Evolutionary conservation across 2,329 filamentous ascomycete species (phyloP), one percentile per base, ranked within the genome.

Genomic region (Clonostachys rhizophaga): DNA sequence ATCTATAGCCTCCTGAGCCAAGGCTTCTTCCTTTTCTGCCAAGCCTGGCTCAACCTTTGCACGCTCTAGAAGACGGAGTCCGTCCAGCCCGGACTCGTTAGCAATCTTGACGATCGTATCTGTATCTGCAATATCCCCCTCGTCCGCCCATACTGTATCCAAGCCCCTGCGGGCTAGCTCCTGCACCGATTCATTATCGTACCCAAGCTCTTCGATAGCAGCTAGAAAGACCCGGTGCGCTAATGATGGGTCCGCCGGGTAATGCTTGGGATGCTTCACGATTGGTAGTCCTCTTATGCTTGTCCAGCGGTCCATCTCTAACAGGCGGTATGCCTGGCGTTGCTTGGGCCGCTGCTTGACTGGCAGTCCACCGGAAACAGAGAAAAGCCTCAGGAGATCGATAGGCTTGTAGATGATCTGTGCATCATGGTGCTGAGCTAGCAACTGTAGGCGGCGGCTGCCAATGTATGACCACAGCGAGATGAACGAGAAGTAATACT

Each of bases 401-500:
- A 62, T 50, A 17, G 60, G 60, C 45, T 62, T 61, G 52, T 54
- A 61, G 49, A 64, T 45, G 52, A 58, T 53, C 41, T 51, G 39
- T 24, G 55, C 57, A 48, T 59, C 55, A 42, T 53, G 50, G 7
- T 58, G 39, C 10, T 49, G 40, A 12, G 53, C 56, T 3, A 61
- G 50, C n/a, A 44, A 41, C 18, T 54, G 53, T 10, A 62, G 50
- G n/a, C 53, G 57, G 3, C 52, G 54, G 36, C 60, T 62, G 42
- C 58, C 60, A 43, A 62, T 53, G 47, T 54, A 46, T 20, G 59
- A 61, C 59, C 58, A 61, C 18, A 61, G 52, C 2, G 59, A 62
- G 37, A 62, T 58, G 51, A 61, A 61, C 30, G 58, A 61, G 48
- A 62, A 62, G 44, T 61, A 61, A 44, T 55, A 56, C 17, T 55